Percentiles rank a stretch among this genome's conserved stretches.
phyloP scores from a whole-genome alignment of 441 rosid species.

The Pelargonium myrrhifolium region DNA sequence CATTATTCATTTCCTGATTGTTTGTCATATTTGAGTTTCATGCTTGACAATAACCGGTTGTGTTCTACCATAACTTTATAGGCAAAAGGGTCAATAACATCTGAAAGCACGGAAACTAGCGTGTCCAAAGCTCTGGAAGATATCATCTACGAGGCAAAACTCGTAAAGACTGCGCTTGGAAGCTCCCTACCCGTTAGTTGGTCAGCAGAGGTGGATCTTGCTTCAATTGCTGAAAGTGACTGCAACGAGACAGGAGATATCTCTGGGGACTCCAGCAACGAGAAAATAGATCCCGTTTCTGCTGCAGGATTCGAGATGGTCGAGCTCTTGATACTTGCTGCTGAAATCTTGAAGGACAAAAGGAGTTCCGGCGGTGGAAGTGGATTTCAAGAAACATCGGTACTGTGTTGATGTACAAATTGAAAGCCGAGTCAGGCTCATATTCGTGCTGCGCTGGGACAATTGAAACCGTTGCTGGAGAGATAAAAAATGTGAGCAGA shows the following conservation, averaged over 20 bases:
- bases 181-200: conserved; percentile 87
- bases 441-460: too few relatives aligned
- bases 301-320: conserved; percentile 97
- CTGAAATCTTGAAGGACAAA: conserved; percentile 47
- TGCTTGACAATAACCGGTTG: not conserved
- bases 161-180: conserved; percentile 87
- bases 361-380: conserved; percentile 17
- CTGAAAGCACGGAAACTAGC: conserved; percentile 28
- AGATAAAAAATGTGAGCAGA: too few relatives aligned
- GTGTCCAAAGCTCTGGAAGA: conserved; percentile 40
- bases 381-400: conserved; percentile 9
- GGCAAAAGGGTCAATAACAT: conserved; percentile 46
- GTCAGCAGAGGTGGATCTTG: conserved; percentile 64
- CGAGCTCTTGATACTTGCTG: conserved; percentile 80
- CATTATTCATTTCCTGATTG: not conserved
- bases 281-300: conserved; percentile 61
- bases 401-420: too few relatives aligned
- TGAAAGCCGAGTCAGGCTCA: too few relatives aligned
- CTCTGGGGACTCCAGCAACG: conserved; percentile 30
- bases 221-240: conserved; percentile 27
- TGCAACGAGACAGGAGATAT: conserved; percentile 16
- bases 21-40: conserved; percentile 5
- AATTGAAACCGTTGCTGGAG: too few relatives aligned
- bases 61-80: conserved; percentile 22
- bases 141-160: conserved; percentile 64